Conservation (phyloP, 2,329 filamentous ascomycete genomes). For the Atkinsonella hypoxylon region DNA sequence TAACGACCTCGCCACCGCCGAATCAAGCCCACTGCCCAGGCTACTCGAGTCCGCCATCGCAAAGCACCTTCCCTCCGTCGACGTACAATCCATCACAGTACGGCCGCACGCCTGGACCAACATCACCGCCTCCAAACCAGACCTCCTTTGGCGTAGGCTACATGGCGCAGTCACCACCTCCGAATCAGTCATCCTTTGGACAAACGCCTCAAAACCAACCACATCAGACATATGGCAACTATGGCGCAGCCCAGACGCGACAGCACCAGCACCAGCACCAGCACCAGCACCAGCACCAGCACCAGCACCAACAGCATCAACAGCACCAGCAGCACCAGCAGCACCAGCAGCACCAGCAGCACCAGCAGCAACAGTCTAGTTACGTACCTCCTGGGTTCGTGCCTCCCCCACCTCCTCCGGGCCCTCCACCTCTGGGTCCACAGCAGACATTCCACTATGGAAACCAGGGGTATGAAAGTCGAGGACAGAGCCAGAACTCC, state of each 20-base stretch:
- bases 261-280: slow-evolving; percentile 3
- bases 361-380: slow-evolving; percentile 20
- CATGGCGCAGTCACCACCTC: slow-evolving; percentile 41
- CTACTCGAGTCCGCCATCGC: slow-evolving; percentile 28
- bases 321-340: slow-evolving; percentile 11
- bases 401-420: slow-evolving; percentile 51
- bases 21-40: slow-evolving; percentile 31
- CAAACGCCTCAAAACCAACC: slow-evolving; percentile 29
- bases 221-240: slow-evolving; percentile 27
- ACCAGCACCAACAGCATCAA: slow-evolving; percentile 17
- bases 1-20: slow-evolving; percentile 43
- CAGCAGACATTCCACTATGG: slow-evolving; percentile 50
- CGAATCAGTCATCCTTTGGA: slow-evolving; percentile 42
- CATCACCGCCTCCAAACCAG: slow-evolving; percentile 54
- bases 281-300: too few species aligned
- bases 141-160: slow-evolving; percentile 31
- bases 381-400: slow-evolving; percentile 47
- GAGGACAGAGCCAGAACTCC: slow-evolving; percentile 11
- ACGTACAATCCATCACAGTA: slow-evolving; percentile 47
- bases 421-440: slow-evolving; percentile 47
- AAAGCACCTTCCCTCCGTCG: slow-evolving; percentile 35
- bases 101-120: slow-evolving; percentile 44
- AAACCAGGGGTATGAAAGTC: slow-evolving; percentile 20
- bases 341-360: slow-evolving; percentile 13
- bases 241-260: slow-evolving; percentile 21